These are phyloP conservation scores for Aspergillus mulundensis DNA, from an alignment of 495 filamentous ascomycete genomes.

Conservation along the genomic window DNA sequence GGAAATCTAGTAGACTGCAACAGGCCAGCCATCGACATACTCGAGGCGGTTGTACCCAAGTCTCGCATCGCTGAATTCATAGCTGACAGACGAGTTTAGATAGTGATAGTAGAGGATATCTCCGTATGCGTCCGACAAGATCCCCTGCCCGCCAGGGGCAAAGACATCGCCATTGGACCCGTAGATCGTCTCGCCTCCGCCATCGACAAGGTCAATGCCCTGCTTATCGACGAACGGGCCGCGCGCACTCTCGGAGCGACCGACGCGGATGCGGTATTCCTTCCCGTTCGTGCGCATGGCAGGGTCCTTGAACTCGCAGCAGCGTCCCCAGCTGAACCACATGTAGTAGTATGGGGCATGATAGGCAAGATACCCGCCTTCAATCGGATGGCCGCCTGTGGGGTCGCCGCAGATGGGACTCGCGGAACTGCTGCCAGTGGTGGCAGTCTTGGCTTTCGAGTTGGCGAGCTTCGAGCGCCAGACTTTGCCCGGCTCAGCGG, in stretches of 20 bases:
- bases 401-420: slow-evolving; percentile 30
- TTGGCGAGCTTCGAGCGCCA: slow-evolving; percentile 12
- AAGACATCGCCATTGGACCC: slow-evolving; percentile 45
- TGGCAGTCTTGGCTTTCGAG: slow-evolving; percentile 15
- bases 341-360: slow-evolving; percentile 61
- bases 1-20: slow-evolving; percentile 17
- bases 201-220: slow-evolving; percentile 33
- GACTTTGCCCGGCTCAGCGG: slow-evolving; percentile 27
- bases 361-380: slow-evolving; percentile 54
- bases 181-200: slow-evolving; percentile 43
- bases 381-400: slow-evolving; percentile 34
- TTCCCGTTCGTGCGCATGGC: slow-evolving; percentile 49
- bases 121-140: slow-evolving; percentile 28
- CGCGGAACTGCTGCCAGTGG: background rate
- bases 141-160: slow-evolving; percentile 44
- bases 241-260: slow-evolving; percentile 29
- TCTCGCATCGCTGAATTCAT: slow-evolving; percentile 39
- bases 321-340: slow-evolving; percentile 66
- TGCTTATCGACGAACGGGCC: slow-evolving; percentile 42
- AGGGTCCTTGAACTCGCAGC: slow-evolving; percentile 54
- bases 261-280: slow-evolving; percentile 57
- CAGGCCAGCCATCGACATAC: slow-evolving; percentile 45
- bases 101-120: slow-evolving; percentile 50
- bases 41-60: slow-evolving; percentile 40
- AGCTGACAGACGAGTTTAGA: slow-evolving; percentile 38